Conservation (phyloP, 2,329 filamentous ascomycete species). For the Talaromyces funiculosus region DNA sequence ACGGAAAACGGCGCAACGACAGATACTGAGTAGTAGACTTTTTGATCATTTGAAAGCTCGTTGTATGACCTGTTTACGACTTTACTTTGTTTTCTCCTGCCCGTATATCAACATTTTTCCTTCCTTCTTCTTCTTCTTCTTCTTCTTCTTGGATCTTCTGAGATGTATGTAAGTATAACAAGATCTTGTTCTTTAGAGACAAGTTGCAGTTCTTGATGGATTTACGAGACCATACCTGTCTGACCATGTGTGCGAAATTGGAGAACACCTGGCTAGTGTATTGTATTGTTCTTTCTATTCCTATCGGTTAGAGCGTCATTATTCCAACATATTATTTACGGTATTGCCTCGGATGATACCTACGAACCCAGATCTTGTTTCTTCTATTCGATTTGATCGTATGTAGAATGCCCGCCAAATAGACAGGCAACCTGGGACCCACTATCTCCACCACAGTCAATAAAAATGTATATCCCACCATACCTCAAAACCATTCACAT, state of each 20-base stretch:
- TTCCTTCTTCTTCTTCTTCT: neutral
- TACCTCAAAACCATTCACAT: neutral
- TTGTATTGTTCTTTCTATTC: neutral
- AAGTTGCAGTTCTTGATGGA: neutral
- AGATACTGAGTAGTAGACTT: constrained; percentile 6
- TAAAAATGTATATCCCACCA: neutral
- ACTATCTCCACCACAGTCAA: neutral
- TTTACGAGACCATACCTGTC: neutral
- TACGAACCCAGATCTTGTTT: neutral
- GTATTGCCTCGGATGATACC: neutral
- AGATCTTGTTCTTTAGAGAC: neutral
- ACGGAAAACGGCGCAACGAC: constrained; percentile 19
- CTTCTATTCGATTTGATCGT: neutral
- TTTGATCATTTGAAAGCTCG: neutral
- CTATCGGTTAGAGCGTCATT: neutral
- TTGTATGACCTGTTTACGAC: constrained; percentile 13
- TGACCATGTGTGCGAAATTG: neutral
- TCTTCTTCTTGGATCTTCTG: constrained; percentile 2
- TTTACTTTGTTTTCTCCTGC: constrained; percentile 5
- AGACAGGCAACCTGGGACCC: constrained; percentile 2
- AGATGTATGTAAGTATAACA: constrained; percentile 13
- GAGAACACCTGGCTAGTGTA: neutral
- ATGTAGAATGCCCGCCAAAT: neutral
- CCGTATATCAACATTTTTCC: neutral
- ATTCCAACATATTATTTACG: neutral